Conservation (phyloP, 768 basidiomycete species). For the Russula compacta region DNA sequence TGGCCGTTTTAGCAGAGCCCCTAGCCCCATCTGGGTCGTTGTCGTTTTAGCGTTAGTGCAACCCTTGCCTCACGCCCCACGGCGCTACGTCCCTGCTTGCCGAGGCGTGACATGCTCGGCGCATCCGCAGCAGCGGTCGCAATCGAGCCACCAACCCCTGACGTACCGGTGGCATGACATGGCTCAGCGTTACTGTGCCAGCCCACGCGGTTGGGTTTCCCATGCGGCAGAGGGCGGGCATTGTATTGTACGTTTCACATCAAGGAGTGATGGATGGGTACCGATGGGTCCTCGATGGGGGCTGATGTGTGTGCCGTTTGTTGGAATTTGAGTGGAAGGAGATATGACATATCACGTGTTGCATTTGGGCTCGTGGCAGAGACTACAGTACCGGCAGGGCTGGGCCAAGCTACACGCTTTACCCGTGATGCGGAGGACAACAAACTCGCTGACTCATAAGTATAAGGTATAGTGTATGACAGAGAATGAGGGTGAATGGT, state of each 20-base stretch:
- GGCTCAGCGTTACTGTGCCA: neutral
- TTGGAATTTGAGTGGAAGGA: neutral
- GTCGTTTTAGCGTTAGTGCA: neutral
- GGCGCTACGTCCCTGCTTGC: neutral
- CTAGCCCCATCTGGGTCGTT: neutral
- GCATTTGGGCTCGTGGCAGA: neutral
- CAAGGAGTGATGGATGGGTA: neutral
- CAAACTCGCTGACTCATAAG: slow-evolving; percentile 3
- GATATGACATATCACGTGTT: neutral
- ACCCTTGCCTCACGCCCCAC: neutral
- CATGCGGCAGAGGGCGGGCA: neutral
- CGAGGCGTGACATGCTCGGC: neutral
- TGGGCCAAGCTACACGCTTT: neutral
- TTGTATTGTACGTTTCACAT: neutral
- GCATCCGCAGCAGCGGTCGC: neutral
- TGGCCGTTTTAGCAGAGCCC: too few relatives aligned
- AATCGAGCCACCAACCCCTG: neutral
- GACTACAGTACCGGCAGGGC: too few relatives aligned
- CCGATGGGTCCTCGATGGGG: too few relatives aligned
- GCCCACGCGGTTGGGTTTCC: neutral
- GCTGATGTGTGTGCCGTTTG: neutral
- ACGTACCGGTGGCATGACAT: neutral
- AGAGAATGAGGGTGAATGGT: neutral
- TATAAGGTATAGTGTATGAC: slow-evolving; percentile 14
- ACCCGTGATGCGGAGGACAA: neutral